Base-by-base conservation (phyloP, 352 stramenopile species). In the Globisporangium abappressorium region DNA sequence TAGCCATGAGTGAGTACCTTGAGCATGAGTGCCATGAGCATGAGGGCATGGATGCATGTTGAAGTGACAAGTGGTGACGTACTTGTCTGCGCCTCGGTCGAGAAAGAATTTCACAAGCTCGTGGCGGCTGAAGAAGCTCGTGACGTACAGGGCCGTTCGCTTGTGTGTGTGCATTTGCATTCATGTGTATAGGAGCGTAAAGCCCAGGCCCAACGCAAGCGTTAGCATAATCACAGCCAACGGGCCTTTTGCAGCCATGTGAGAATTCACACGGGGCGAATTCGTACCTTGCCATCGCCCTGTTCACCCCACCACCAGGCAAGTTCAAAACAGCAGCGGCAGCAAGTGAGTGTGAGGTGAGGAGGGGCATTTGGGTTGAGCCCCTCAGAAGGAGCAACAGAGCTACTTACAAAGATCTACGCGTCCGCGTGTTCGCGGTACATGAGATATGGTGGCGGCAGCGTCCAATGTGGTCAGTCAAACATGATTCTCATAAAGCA, bases 141-240 rank as follows among this genome's bases (percentile, higher is more conserved):
- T 81, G n/a, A 88, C 65, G 34, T 91, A 89, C 66, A 93, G 65
- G 18, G 80, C 69, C 5, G 81, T 91, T 46, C 82, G 70, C 80
- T 92, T 92, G 60, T 26, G 53, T 24, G 5, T 24, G 46, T 46
- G 24, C 28, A 57, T 15, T 9, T 18, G 12, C 41, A 8, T 20
- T 8, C 9, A 33, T n/a, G 11, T 12, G 5, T 12, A 6, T 46
- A 9, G 1, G 38, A 2, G 38, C 15, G 38, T 46, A 12, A 11
- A 6, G 38, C 4, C 38, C 38, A 46, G 5, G 38, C 14, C 38
- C 38, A 46, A 20, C 38, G 38, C 38, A 64, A 30, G 26, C 14
- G 43, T 41, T 26, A 53, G 56, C 11, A 5, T 6, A 33, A n/a
- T 33, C 2, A 22, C 26, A 57, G 22, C 15, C 22, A 36, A 18